Evolutionary conservation across 164 flowering plant species (phyloP), one percentile per base, ranked within the genome.

Genomic region (Euptelea pleiosperma): DNA sequence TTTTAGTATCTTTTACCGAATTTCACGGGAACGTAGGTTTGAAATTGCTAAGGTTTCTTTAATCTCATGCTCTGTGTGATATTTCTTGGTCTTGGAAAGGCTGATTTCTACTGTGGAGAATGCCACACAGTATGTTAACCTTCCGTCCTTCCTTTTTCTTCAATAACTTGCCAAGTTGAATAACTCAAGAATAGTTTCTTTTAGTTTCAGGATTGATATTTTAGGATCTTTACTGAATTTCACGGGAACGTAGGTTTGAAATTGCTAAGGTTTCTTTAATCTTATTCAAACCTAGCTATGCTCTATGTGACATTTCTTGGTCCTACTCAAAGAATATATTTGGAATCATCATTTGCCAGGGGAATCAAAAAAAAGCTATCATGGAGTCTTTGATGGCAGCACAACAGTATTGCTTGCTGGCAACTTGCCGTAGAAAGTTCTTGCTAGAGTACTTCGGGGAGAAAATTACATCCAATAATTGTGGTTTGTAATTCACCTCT

Each of bases 371-470:
- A 73, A 69, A 59, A 61, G 81, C 84, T 52, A 67, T 82, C 33
- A 55, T 71, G 75, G 78, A 75, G 48, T 78, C 87, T 28, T 54
- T 72, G 45, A 62, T 60, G 70, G 81, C 81, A 36, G 87, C 81
- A 65, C 73, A 78, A 46, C 75, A 45, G 6, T 82, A 76, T 62
- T 80, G 85, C 61, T 19, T 64, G 55, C 62, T 63, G 53, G 60
- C 81, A 68, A 76, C 72, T 59, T 82, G 87, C 62, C 69, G 83
- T 54, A 75, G 87, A 57, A 75, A 78, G 55, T 75, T 58, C 64
- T 63, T 82, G 67, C 65, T 82, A 40, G 73, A 65, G 42, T 64
- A 80, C 55, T 80, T 82, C 73, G 87, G 84, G 44, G 84, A 80
- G 65, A 75, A 54, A 40, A 25, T 55, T 57, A 11, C 71, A 10